phyloP scores from a whole-genome alignment of 2,329 filamentous ascomycete genomes.

The Neofusicoccum sp. region DNA sequence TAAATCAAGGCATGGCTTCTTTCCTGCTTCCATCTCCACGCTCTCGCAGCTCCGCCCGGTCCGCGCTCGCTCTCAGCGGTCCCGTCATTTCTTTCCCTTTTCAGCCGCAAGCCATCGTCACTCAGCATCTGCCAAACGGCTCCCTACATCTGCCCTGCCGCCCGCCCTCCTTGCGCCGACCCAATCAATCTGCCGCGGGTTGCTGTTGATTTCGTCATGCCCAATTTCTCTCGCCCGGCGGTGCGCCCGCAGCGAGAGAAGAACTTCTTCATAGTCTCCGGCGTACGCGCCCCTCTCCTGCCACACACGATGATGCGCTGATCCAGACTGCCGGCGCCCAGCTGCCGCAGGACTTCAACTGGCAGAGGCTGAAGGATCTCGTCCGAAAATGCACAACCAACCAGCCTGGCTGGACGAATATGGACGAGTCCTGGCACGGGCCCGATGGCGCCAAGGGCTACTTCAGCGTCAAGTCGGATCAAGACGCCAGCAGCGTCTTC shows the following conservation, averaged over 20 bases:
- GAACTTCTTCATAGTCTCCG: constrained; percentile 19
- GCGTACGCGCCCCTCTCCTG: constrained; percentile 2
- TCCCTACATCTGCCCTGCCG: constrained; percentile 5
- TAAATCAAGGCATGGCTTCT: constrained; percentile 1
- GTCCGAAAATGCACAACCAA: constrained; percentile 33
- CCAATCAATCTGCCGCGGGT: background rate
- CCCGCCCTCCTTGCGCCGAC: background rate
- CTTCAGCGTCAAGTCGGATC: constrained; percentile 33
- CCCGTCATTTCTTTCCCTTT: background rate
- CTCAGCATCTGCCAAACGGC: constrained; percentile 14
- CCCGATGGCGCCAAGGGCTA: constrained; percentile 33
- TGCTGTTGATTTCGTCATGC: background rate
- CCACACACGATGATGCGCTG: background rate
- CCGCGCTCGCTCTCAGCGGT: background rate
- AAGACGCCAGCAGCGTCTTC: constrained; percentile 30
- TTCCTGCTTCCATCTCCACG: background rate
- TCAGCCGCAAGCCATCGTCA: constrained; percentile 12
- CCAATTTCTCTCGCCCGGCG: background rate
- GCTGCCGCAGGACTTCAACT: constrained; percentile 22
- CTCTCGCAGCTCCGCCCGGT: background rate
- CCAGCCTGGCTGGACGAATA: constrained; percentile 39
- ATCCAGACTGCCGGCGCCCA: background rate
- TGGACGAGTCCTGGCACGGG: constrained; percentile 24
- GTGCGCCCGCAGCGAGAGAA: constrained; percentile 8
- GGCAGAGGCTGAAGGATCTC: constrained; percentile 40